Conservation (phyloP, 352 stramenopile genomes). For the Pythium brassicae region DNA sequence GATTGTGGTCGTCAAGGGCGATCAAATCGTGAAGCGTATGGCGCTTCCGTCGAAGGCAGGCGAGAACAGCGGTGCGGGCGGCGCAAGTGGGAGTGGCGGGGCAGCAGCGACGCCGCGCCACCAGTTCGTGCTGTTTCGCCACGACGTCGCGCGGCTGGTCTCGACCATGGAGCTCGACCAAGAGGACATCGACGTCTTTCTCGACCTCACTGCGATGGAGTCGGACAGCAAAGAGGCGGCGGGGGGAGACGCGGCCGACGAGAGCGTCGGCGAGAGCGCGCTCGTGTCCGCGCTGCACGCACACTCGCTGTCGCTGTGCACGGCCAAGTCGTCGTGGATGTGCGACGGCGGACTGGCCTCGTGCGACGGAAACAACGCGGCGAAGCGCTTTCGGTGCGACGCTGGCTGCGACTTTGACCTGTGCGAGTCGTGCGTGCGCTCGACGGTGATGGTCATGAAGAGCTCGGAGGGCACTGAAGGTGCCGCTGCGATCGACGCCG, state of each 20-base stretch:
- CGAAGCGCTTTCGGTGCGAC: slow-evolving; percentile 57
- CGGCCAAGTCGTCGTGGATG: slow-evolving; percentile 63
- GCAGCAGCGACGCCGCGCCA: slow-evolving; percentile 34
- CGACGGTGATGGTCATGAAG: slow-evolving; percentile 33
- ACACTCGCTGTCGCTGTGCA: slow-evolving; percentile 43
- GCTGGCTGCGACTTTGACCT: slow-evolving; percentile 73
- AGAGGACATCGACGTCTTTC: slow-evolving; percentile 46
- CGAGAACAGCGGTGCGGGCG: slow-evolving; percentile 14
- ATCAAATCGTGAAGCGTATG: slow-evolving; percentile 40
- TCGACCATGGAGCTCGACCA: slow-evolving; percentile 50
- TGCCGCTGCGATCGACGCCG: slow-evolving; percentile 6
- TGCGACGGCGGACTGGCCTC: slow-evolving; percentile 54
- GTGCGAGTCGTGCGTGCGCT: slow-evolving; percentile 52
- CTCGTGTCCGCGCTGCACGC: slow-evolving; percentile 46
- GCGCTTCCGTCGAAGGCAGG: slow-evolving; percentile 30
- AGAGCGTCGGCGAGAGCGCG: slow-evolving; percentile 15
- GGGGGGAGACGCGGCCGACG: neutral
- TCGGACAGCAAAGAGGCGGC: slow-evolving; percentile 5
- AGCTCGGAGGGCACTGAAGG: neutral
- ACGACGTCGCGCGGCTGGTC: slow-evolving; percentile 41
- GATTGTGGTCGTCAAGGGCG: slow-evolving; percentile 56
- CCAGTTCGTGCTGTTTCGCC: slow-evolving; percentile 59
- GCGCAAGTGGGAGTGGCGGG: slow-evolving; percentile 8
- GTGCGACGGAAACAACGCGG: slow-evolving; percentile 55
- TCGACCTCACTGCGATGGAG: slow-evolving; percentile 32